Conservation (phyloP, 2,329 filamentous ascomycete species). For the Cordyceps farinosa region DNA sequence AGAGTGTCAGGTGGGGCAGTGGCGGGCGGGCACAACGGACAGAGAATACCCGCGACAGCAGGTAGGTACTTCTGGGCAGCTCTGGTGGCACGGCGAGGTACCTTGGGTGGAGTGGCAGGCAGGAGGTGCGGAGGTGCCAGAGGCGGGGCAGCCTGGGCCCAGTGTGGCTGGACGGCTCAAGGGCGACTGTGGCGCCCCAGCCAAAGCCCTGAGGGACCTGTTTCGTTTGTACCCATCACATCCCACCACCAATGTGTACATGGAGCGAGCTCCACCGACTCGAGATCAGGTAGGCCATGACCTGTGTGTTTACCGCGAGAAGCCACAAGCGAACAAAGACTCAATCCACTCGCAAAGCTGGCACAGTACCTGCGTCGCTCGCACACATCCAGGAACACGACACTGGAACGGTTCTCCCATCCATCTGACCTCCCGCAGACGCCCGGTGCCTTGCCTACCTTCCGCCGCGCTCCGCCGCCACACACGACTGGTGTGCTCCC, state of each 20-base stretch:
- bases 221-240: background rate
- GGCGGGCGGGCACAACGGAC: slow-evolving; percentile 2
- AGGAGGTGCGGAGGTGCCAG: background rate
- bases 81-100: background rate
- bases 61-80: background rate
- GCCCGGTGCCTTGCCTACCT: background rate
- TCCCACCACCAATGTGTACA: slow-evolving; percentile 6
- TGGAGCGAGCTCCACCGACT: slow-evolving; percentile 15
- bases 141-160: background rate
- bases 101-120: background rate
- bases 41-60: background rate
- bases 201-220: background rate
- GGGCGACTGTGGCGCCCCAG: background rate
- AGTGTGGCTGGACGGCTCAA: slow-evolving; percentile 9
- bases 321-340: background rate
- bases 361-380: background rate
- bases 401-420: background rate
- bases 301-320: background rate
- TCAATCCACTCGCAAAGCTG: slow-evolving; percentile 4
- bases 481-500: background rate
- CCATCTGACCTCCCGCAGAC: background rate
- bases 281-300: slow-evolving; percentile 10
- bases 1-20: slow-evolving; percentile 11
- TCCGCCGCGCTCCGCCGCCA: background rate
- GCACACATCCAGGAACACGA: background rate